phyloP scores from a whole-genome alignment of 805 yeast species.

The Yarrowia alimentaria region DNA sequence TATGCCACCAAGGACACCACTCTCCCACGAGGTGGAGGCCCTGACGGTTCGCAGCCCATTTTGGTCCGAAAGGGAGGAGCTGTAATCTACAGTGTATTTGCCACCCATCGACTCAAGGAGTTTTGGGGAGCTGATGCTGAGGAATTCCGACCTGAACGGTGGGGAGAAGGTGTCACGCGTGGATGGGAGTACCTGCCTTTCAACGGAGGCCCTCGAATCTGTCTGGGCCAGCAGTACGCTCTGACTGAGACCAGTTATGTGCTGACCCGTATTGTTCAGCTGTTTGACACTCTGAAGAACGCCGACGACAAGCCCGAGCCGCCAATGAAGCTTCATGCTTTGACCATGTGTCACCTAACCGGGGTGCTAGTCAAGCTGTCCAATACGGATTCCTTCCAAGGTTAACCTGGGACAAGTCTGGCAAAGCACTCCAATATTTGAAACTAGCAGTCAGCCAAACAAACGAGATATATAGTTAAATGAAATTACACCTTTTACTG shows the following conservation, averaged over 20 bases:
- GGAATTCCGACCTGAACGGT: slow-evolving; percentile 50
- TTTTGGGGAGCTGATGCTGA: slow-evolving; percentile 48
- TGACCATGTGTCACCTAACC: slow-evolving; percentile 9
- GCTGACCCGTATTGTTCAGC: slow-evolving; percentile 42
- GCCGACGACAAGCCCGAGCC: slow-evolving; percentile 6
- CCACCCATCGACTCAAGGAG: slow-evolving; percentile 45
- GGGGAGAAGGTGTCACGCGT: slow-evolving; percentile 38
- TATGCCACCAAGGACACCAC: slow-evolving; percentile 48
- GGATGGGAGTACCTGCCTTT: slow-evolving; percentile 53
- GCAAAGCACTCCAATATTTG: no score
- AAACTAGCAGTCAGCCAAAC: no score
- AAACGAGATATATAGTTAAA: no score
- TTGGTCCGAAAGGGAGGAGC: slow-evolving; percentile 46
- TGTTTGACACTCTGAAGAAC: not conserved
- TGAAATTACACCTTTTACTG: no score
- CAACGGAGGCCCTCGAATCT: slow-evolving; percentile 57
- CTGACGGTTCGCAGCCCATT: slow-evolving; percentile 43
- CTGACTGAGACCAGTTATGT: slow-evolving; percentile 53
- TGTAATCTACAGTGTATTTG: slow-evolving; percentile 44
- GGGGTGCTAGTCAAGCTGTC: slow-evolving; percentile 3
- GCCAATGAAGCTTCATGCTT: slow-evolving; percentile 3
- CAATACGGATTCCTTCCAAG: no score
- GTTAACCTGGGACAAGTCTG: no score
- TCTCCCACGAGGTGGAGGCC: slow-evolving; percentile 54
- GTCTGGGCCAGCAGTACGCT: slow-evolving; percentile 57